phyloP scores from a whole-genome alignment of 768 basidiomycete genomes.

The Rhodotorula babjevae region DNA sequence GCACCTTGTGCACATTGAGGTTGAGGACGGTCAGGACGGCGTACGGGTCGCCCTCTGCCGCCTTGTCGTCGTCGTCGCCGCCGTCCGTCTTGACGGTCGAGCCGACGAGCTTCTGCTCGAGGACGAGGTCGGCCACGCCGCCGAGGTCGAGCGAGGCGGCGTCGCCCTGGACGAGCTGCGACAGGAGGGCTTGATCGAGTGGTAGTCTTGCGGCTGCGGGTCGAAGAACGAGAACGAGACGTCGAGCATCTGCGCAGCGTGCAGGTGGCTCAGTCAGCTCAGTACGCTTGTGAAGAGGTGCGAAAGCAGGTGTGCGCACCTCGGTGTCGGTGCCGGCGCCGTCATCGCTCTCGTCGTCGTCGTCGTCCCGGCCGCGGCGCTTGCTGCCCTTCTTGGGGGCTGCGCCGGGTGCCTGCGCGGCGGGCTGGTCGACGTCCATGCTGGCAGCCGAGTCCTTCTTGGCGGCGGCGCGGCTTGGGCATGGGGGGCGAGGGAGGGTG shows the following conservation, averaged over 20 bases:
- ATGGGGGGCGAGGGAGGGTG: background rate
- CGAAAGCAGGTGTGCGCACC: too few species aligned
- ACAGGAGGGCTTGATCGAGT: slow-evolving; percentile 57
- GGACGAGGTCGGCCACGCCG: slow-evolving; percentile 71
- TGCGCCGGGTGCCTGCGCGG: background rate
- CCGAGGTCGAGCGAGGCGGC: slow-evolving; percentile 66
- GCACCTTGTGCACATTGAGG: slow-evolving; percentile 48
- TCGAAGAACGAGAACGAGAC: slow-evolving; percentile 94
- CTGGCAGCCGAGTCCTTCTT: background rate
- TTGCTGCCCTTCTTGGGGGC: background rate
- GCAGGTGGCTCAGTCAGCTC: too few species aligned
- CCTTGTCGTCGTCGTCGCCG: slow-evolving; percentile 50
- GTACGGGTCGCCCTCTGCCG: slow-evolving; percentile 67
- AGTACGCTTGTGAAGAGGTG: too few species aligned
- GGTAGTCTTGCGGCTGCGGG: slow-evolving; percentile 79
- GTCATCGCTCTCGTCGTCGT: slow-evolving; percentile 8
- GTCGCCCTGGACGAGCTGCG: slow-evolving; percentile 67
- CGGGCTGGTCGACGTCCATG: slow-evolving; percentile 12
- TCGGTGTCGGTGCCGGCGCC: slow-evolving; percentile 6
- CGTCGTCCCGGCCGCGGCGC: background rate
- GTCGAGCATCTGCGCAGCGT: slow-evolving; percentile 63
- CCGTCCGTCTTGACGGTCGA: slow-evolving; percentile 91
- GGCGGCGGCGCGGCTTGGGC: background rate
- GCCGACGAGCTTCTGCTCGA: slow-evolving; percentile 69
- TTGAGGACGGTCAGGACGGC: slow-evolving; percentile 81